Evolutionary conservation across 257 asterid species (phyloP), one percentile per base, ranked within the genome.

Genomic region (Eustoma russellianum): DNA sequence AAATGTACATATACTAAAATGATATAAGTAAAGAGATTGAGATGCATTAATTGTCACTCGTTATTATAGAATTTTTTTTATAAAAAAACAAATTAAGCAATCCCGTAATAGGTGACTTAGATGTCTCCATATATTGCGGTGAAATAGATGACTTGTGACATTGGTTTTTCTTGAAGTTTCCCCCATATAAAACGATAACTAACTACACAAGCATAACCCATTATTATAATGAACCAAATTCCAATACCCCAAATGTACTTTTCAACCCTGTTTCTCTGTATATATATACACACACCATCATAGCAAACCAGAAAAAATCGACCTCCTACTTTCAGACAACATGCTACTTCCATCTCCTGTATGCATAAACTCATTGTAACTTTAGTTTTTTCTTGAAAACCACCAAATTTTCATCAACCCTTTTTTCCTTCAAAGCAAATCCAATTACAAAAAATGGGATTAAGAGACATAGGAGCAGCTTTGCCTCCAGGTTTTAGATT

Each of bases 401-500:
- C 45, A 14, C 18, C 24, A 53, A 17, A 33, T 49, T 17, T 41
- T 50, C 14, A 7, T 13, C 19, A 13, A 45, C 24, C 17, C 17
- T 38, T 5, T 12, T 50, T 8, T 8, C 28, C 53, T 10, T 5
- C 43, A 38, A 38, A 38, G 2, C 24, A 48, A 48, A 15, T 48
- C 5, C n/a, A 5, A 35, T 17, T 41, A 13, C 28, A 5, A 62
- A 68, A 54, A 13, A 85, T 83, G 95, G 93, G 86, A 12, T 59
- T 89, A 47, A 70, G 88, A 53, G 97, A 89, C 46, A 86, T 89
- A 15, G 97, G 94, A 60, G 79, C 76, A 9, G 76, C 80, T 41
- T 75, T 88, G 17, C 97, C 97, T 17, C 94, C 97, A 2, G 97
- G 97, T 0, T 88, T 88, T 56, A 66, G 90, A 57, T 89, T 89